Conservation (phyloP, 1,284 basidiomycete genomes). For the Papiliotrema nemorosa region DNA sequence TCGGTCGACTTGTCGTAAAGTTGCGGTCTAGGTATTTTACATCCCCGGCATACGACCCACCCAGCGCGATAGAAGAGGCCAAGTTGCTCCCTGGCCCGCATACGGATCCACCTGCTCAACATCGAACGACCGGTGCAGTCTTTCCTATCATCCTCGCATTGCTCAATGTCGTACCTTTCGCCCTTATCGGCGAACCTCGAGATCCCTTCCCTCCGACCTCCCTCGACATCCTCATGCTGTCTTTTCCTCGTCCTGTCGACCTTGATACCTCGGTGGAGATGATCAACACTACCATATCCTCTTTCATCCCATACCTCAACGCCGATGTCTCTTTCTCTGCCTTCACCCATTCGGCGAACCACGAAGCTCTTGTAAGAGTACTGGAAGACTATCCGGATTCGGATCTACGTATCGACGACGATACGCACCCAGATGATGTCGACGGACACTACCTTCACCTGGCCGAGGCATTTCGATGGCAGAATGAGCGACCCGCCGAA, state of each 20-base stretch:
- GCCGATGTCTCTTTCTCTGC: not conserved
- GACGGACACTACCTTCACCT: slow-evolving; percentile 14
- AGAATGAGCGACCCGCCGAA: not conserved
- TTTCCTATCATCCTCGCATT: not conserved
- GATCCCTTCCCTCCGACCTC: not conserved
- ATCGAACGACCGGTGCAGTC: no score
- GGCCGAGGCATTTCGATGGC: slow-evolving; percentile 12
- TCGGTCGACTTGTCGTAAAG: no score
- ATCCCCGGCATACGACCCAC: no score
- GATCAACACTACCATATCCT: slow-evolving; percentile 5
- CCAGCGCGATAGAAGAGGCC: no score
- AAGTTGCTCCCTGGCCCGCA: no score
- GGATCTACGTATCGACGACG: slow-evolving; percentile 5
- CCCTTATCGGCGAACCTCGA: not conserved
- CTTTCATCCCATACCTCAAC: slow-evolving; percentile 6
- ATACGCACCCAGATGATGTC: slow-evolving; percentile 6
- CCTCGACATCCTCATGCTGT: slow-evolving; percentile 11
- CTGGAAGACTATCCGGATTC: not conserved
- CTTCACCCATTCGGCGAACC: slow-evolving; percentile 10
- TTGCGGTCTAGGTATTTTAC: no score
- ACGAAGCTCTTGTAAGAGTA: not conserved
- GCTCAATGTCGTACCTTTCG: not conserved
- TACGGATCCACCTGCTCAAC: no score
- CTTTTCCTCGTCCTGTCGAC: slow-evolving; percentile 8
- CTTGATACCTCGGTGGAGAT: not conserved